These are phyloP conservation scores for Theobroma cacao DNA, from an alignment of 345 rosid species.

Conservation along the genomic window DNA sequence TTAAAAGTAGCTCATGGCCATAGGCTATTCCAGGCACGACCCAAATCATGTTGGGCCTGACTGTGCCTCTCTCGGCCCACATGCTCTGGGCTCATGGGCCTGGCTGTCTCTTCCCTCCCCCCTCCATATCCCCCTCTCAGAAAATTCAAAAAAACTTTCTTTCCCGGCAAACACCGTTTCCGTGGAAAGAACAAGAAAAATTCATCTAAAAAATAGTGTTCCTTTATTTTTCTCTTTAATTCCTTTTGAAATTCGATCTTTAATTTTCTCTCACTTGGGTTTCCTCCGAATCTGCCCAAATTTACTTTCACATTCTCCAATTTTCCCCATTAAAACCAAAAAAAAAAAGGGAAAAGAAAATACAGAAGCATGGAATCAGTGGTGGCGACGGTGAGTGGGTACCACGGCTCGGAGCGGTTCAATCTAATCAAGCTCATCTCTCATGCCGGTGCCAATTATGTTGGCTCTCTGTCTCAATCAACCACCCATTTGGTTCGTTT, in stretches of 20 bases:
- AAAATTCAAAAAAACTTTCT: not conserved
- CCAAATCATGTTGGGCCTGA: not conserved
- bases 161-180: not conserved
- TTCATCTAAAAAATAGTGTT: not conserved
- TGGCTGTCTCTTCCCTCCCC: not conserved
- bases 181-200: not conserved
- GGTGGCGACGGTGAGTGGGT: conserved; percentile 90
- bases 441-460: conserved; percentile 68
- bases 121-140: not conserved
- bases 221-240: not conserved
- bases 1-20: too few relatives aligned
- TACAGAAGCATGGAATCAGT: conserved; percentile 69
- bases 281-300: too few relatives aligned
- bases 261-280: not conserved
- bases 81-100: not conserved
- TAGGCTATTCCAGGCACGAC: not conserved
- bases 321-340: not conserved
- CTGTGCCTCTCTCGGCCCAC: too few relatives aligned
- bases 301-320: too few relatives aligned
- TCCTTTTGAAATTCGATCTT: not conserved
- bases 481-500: conserved; percentile 73
- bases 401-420: conserved; percentile 74
- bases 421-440: conserved; percentile 81
- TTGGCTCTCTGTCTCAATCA: conserved; percentile 68
- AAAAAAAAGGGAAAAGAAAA: not conserved